Base-by-base conservation (phyloP, 192 early-diverging fungal species). In the Backusella sp. region DNA sequence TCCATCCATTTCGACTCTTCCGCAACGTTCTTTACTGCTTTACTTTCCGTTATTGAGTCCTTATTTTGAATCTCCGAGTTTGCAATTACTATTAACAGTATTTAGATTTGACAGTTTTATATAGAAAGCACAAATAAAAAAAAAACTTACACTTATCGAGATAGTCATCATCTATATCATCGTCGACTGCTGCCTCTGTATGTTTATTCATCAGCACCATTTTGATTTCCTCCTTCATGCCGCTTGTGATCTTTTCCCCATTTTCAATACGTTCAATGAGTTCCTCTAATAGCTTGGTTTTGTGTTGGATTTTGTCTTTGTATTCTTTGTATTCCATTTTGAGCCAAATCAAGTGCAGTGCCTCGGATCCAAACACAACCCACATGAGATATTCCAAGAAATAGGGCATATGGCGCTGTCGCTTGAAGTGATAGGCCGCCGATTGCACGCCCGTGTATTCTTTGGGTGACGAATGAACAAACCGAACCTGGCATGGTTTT, bases 341-440 rank as follows among this genome's bases (percentile, higher is more conserved):
- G 0, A 83, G 76, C 82, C 82, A 80, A 11, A 83, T 80, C 30
- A 83, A 73, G 32, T 83, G 82, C 14, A 83, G 73, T 21, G 76
- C 78, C 28, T 83, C 82, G 1, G 82, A 83, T 9, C 82, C 82
- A 73, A 83, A 79, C 4, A 83, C 66, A 11, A 80, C 78, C 82
- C 82, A 83, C 72, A 83, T 73, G 12, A 83, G 34, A 62, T 83
- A 83, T 26, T 83, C 82, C 26, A 77, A 23, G 11, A 83, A 74
- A 35, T 80, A 83, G n/a, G 76, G 76, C n/a, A 77, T 26, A 70
- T 83, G 78, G 3, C 68, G 53, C 44, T 80, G 82, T 34, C 67
- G 42, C 42, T 80, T 79, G 35, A 83, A 83, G 73, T 81, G 80
- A 36, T 74, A 71, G 17, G 80, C 80, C 8, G 80, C 80, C 26